A percentile compares a stretch with the other conserved stretches of the same genome.
phyloP scores from a whole-genome alignment of 176 grass and related monocot species.

The sorghum (Sorghum bicolor) region DNA sequence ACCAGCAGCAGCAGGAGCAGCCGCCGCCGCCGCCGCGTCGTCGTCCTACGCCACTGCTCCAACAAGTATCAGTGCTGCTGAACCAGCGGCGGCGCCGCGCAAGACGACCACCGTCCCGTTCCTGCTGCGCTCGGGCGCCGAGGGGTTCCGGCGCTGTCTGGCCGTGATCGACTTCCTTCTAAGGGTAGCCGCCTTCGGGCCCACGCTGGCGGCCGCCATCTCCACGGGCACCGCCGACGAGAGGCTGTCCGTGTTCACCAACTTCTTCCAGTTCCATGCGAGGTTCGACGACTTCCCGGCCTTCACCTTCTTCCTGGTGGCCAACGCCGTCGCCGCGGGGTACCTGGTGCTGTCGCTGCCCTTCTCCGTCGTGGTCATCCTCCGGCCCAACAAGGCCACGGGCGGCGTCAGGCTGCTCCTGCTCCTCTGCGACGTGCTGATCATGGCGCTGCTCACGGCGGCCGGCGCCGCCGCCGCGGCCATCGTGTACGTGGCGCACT shows the following conservation, averaged over 20 bases:
- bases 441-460: slow-evolving; percentile 43
- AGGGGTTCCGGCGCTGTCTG: slow-evolving; percentile 46
- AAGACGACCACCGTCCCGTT: slow-evolving; percentile 18
- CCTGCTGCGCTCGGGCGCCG: slow-evolving; percentile 31
- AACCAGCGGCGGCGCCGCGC: not conserved
- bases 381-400: slow-evolving; percentile 32
- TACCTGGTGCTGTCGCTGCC: slow-evolving; percentile 83
- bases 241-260: slow-evolving; percentile 76
- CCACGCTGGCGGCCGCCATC: slow-evolving; percentile 71
- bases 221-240: slow-evolving; percentile 63
- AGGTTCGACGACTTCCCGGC: slow-evolving; percentile 77
- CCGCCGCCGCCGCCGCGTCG: not conserved
- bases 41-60: not conserved
- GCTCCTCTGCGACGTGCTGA: slow-evolving; percentile 58
- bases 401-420: slow-evolving; percentile 59
- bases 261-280: slow-evolving; percentile 76
- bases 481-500: slow-evolving; percentile 80
- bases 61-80: not conserved
- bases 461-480: slow-evolving; percentile 52
- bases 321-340: slow-evolving; percentile 56
- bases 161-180: slow-evolving; percentile 70
- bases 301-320: slow-evolving; percentile 64
- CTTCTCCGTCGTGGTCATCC: slow-evolving; percentile 49
- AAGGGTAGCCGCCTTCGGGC: slow-evolving; percentile 49
- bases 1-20: not conserved